phyloP scores from a whole-genome alignment of 495 filamentous ascomycete genomes.

The Aspergillus mulundensis region DNA sequence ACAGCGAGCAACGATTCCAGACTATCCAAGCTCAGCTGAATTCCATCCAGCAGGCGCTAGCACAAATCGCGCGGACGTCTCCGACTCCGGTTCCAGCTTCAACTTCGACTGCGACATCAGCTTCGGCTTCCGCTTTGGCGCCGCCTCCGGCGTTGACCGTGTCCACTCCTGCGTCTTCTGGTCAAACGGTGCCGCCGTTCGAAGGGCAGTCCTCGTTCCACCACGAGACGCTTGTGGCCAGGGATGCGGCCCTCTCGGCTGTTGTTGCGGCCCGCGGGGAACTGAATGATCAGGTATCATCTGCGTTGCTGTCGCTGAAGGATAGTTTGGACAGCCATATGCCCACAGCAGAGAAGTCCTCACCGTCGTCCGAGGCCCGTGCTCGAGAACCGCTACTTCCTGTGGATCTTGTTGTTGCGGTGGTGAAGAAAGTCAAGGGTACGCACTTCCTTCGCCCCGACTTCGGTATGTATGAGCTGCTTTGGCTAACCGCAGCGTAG shows the following conservation, averaged over 20 bases:
- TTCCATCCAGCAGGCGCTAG: conserved; percentile 16
- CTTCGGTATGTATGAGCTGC: no score
- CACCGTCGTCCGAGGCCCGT: background rate
- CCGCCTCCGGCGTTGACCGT: conserved; percentile 3
- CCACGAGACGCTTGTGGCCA: conserved; percentile 23
- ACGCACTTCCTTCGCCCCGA: no score
- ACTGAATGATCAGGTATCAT: conserved; percentile 19
- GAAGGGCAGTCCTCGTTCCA: conserved; percentile 28
- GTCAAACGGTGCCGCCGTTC: conserved; percentile 19
- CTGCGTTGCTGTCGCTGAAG: conserved; percentile 19
- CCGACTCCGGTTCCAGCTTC: background rate
- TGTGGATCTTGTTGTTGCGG: conserved; percentile 20
- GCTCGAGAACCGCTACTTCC: conserved; percentile 18
- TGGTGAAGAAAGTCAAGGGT: conserved; percentile 24
- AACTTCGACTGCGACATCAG: background rate
- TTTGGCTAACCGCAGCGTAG: conserved; percentile 8
- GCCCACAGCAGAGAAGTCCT: background rate
- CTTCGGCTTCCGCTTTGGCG: background rate
- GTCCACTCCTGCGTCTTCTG: background rate
- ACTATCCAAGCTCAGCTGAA: conserved; percentile 21
- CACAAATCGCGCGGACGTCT: conserved; percentile 9
- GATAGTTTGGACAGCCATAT: conserved; percentile 16
- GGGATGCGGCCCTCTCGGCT: conserved; percentile 25
- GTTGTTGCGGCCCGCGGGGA: conserved; percentile 8
- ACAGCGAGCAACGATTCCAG: conserved; percentile 21